Evolutionary conservation across 73 alveolate genomes (phyloP).

Genomic region (Tetrahymena borealis): DNA sequence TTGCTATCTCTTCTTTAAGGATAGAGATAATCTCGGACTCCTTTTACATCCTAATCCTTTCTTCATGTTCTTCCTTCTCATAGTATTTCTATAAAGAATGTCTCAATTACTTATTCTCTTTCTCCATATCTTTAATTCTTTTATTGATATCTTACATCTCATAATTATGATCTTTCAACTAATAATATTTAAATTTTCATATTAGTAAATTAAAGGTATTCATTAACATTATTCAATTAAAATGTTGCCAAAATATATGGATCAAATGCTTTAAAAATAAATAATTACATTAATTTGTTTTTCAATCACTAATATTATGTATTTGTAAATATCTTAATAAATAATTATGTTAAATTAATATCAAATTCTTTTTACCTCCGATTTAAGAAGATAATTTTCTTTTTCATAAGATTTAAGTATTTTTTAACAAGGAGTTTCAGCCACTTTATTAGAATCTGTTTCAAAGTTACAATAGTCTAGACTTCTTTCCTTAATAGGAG

Average conservation of each 20-base stretch:
- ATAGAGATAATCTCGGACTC: not conserved
- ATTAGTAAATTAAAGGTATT: not conserved
- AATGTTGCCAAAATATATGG: too few species aligned
- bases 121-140: not conserved
- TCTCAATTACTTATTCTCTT: not conserved
- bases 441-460: not conserved
- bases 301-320: too few species aligned
- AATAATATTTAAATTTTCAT: not conserved
- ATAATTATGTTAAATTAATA: too few species aligned
- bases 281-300: too few species aligned
- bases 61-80: not conserved
- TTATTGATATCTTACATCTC: not conserved
- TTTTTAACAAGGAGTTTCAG: not conserved
- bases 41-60: not conserved
- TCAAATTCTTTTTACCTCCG: not conserved
- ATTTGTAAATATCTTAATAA: too few species aligned
- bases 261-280: too few species aligned
- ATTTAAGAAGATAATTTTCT: not conserved
- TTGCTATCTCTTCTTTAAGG: not conserved
- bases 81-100: not conserved
- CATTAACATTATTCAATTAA: too few species aligned
- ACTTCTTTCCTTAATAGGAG: not conserved
- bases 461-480: not conserved
- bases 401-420: not conserved
- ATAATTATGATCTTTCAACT: not conserved